Base-by-base conservation (phyloP, 495 filamentous ascomycete genomes). In the Staphylotrichum tortipilum region DNA sequence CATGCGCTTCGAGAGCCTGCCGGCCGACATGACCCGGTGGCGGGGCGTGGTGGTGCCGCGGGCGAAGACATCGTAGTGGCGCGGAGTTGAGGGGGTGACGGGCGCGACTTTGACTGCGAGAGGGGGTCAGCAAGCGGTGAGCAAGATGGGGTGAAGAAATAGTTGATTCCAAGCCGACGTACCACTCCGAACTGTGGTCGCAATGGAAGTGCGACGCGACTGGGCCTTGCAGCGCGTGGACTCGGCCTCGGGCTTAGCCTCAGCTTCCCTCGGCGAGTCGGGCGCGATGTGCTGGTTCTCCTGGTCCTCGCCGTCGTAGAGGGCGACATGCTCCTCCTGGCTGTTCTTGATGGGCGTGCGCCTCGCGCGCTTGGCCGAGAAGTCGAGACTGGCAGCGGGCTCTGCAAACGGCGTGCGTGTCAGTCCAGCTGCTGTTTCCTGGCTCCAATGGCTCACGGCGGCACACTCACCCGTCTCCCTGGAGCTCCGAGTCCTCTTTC, bases 401-500 rank as follows among this genome's bases (percentile, higher is more conserved):
- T 64, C 49, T 49, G 30, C 19, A 65, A 7, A 23, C n/a, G n/a
- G n/a, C n/a, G 22, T 5, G 24, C 12, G 40, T 41, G 67, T 75
- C 66, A 72, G 59, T n/a, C n/a, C n/a, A n/a, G n/a, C 56, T 49
- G 61, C 45, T 19, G 50, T 57, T 59, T 53, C 44, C 23, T 45
- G 24, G 60, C 14, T 57, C n/a, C n/a, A n/a, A n/a, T n/a, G n/a
- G n/a, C n/a, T n/a, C n/a, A n/a, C n/a, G n/a, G n/a, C n/a, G n/a
- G 41, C 11, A 7, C 11, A 6, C 72, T 64, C 84, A 88, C 86
- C 81, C 66, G 72, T 67, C 57, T 73, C 57, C 61, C 65, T 55
- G 54, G 70, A 68, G 62, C 68, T 66, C 72, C 82, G 72, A 64
- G 77, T 77, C 57, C 88, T 81, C 79, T 94, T 89, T 63, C 85